Evolutionary conservation across 2,329 filamentous ascomycete genomes (phyloP), one percentile per base, ranked within the genome.

Genomic region (Lecanicillium sp.): DNA sequence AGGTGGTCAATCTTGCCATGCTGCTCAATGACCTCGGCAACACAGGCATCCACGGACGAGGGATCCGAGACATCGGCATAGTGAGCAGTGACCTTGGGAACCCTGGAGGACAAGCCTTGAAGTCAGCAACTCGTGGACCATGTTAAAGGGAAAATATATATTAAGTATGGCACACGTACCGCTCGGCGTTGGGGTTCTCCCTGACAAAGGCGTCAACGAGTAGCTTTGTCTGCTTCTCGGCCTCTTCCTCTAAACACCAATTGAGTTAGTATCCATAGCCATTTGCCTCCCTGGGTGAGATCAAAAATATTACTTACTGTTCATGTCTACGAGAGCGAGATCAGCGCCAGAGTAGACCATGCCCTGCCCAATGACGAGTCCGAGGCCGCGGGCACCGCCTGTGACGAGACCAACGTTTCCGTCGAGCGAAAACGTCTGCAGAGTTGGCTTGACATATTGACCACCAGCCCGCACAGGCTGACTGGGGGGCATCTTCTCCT

Each of bases 281-380:
- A n/a, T n/a, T n/a, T n/a, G n/a, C n/a, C n/a, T n/a, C n/a, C n/a
- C n/a, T n/a, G n/a, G n/a, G n/a, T n/a, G n/a, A n/a, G n/a, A n/a
- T n/a, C n/a, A n/a, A n/a, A n/a, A n/a, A n/a, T n/a, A n/a, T 9
- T 33, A 71, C 78, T 49, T 63, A 90, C 85, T 83, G 65, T 96
- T 95, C 67, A 95, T 70, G 59, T 96, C 90, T 29, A 95, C 87
- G 60, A 96, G 85, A 30, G 90, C 90, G 45, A 95, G 72, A 59
- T 94, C 82, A 9, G 86, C 85, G 37, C 90, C 90, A 38, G 85
- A 92, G 38, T 86, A 81, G 38, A 95, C 84, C 62, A 95, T 77
- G 33, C 85, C 88, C 67, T 95, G 88, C 37, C 83, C 85, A 84
- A 96, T 95, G 50, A 94, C 88, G 44, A 95, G 68, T 29, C 90